These are phyloP conservation scores for Mortierella sp. DNA, from an alignment of 371 early-diverging fungal species.

Conservation along the genomic window DNA sequence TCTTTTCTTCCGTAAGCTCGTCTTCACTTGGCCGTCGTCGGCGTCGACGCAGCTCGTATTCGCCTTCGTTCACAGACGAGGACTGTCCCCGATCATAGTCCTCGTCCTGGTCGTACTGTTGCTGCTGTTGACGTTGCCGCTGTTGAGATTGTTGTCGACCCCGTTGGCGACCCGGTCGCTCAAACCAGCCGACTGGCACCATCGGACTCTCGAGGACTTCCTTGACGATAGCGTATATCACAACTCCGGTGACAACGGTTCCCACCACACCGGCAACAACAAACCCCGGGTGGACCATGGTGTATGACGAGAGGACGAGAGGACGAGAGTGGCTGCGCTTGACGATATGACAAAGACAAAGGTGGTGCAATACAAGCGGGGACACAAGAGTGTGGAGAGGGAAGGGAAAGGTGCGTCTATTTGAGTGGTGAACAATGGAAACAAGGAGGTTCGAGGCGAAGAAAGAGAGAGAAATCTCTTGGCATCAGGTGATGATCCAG, in stretches of 20 bases:
- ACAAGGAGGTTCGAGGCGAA: no score
- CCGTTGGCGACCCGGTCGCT: constrained; percentile 2
- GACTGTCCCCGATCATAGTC: constrained; percentile 4
- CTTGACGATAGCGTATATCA: constrained; percentile 32
- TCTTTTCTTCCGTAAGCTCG: constrained; percentile 24
- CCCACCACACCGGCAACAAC: constrained; percentile 31
- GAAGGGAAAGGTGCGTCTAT: no score
- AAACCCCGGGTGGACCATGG: constrained; percentile 47
- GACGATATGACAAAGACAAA: no score
- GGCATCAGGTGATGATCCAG: no score
- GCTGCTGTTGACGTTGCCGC: background rate
- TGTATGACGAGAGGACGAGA: no score
- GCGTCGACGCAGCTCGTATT: constrained; percentile 41
- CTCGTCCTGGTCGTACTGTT: constrained; percentile 11
- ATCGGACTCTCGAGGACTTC: constrained; percentile 20
- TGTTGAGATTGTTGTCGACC: background rate
- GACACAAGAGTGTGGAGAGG: no score
- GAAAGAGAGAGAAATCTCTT: no score
- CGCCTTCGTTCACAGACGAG: constrained; percentile 17
- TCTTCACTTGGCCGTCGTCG: constrained; percentile 14
- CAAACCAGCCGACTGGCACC: constrained; percentile 4
- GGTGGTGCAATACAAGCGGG: no score
- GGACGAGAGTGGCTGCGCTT: no score
- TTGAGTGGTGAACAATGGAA: no score
- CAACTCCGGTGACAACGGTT: constrained; percentile 41